Conservation (phyloP, 1,284 basidiomycete species). For the Papiliotrema terrestris region DNA sequence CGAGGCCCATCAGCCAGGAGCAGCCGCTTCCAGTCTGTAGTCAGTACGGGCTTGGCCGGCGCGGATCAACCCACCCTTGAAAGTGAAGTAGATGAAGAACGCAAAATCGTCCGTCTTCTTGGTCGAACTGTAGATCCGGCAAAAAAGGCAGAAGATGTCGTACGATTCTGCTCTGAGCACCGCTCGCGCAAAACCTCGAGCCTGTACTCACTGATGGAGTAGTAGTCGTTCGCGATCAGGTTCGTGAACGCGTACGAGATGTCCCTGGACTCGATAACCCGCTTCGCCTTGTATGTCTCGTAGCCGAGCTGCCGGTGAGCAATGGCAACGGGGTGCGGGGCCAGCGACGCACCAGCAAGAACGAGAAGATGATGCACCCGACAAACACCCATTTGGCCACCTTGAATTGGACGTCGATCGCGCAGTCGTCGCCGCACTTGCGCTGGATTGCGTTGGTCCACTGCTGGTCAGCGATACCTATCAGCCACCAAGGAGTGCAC, state of each 20-base stretch:
- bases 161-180: slow-evolving; percentile 65
- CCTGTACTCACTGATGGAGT: slow-evolving; percentile 70
- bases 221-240: slow-evolving; percentile 93
- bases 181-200: slow-evolving; percentile 1
- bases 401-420: slow-evolving; percentile 81
- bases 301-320: slow-evolving; percentile 62
- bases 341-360: slow-evolving; percentile 70
- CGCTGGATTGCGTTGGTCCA: slow-evolving; percentile 90
- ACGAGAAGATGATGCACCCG: slow-evolving; percentile 96
- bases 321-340: not conserved
- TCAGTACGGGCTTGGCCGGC: not conserved
- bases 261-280: slow-evolving; percentile 89
- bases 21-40: slow-evolving; percentile 86
- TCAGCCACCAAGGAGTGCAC: slow-evolving; percentile 5
- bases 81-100: slow-evolving; percentile 98
- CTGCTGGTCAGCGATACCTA: slow-evolving; percentile 8
- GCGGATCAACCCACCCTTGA: slow-evolving; percentile 70
- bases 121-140: slow-evolving; percentile 90
- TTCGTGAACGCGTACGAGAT: slow-evolving; percentile 97
- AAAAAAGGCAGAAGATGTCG: slow-evolving; percentile 97
- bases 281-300: slow-evolving; percentile 85
- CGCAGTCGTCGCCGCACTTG: slow-evolving; percentile 64
- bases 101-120: slow-evolving; percentile 96
- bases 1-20: slow-evolving; percentile 94
- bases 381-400: slow-evolving; percentile 96